Base-by-base conservation (phyloP, 345 rosid genomes). In the Citrus trifoliata region DNA sequence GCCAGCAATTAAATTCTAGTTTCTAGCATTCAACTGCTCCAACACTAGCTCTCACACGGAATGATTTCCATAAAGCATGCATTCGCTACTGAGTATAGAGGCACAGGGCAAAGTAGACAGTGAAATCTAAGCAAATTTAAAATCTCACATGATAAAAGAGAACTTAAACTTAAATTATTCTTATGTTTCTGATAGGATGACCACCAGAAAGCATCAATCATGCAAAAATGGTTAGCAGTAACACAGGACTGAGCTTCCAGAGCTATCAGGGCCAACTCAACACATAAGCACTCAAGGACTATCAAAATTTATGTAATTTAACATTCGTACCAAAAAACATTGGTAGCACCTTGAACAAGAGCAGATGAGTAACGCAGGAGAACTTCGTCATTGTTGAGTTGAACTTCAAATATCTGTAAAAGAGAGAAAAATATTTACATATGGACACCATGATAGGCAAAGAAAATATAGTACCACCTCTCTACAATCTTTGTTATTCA, bases 321-420 rank as follows among this genome's bases (percentile, higher is more conserved):
- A 76, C 70, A 71, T 76, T 51, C 94, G 59, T 94, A 97, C 99
- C 99, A 97, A 87, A 94, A 92, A 74, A 97, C 96, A 88, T 93
- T 92, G 70, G 98, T 91, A 76, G 98, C 98, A 82, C 99, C 99
- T 82, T 94, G 97, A 75, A 89, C 98, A 82, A 97, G 93, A 67
- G 99, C 99, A 76, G 98, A 93, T 46, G 98, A 97, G 90, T 89
- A 97, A 25, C 99, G 97, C 46, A 93, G 78, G 65, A 93, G 93
- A 73, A 90, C 90, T 72, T 89, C 99, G 46, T 83, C 81, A 79
- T 88, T 91, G 66, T 93, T 93, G 60, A 91, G 86, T 75, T 90
- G 88, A 75, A 83, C 98, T 86, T 97, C 98, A 80, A 97, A 93
- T 78, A 93, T 86, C 99, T 97, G 88, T 84, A 86, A 67, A 85